phyloP scores from a whole-genome alignment of 768 basidiomycete species.

The Dioszegia crocea region DNA sequence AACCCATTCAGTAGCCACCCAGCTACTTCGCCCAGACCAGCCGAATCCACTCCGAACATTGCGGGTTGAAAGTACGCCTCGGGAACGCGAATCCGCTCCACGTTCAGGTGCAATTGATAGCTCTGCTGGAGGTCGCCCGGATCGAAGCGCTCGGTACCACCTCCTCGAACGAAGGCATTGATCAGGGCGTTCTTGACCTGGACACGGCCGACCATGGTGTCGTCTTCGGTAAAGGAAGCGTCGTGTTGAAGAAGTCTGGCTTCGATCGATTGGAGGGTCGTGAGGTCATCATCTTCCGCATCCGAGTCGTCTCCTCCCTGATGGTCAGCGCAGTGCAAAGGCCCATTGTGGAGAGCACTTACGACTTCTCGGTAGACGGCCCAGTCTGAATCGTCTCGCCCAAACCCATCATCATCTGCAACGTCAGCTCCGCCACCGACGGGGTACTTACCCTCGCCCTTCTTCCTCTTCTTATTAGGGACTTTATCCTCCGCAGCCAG shows the following conservation, averaged over 20 bases:
- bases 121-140: slow-evolving; percentile 52
- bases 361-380: slow-evolving; percentile 96
- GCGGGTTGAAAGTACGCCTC: slow-evolving; percentile 87
- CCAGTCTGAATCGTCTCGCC: slow-evolving; percentile 94
- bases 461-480: slow-evolving; percentile 71
- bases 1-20: slow-evolving; percentile 76
- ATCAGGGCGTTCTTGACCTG: slow-evolving; percentile 78
- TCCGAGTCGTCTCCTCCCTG: slow-evolving; percentile 59
- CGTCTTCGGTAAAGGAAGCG: slow-evolving; percentile 71
- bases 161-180: slow-evolving; percentile 64
- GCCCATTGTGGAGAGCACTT: slow-evolving; percentile 36
- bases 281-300: slow-evolving; percentile 85
- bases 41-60: slow-evolving; percentile 93
- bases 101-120: slow-evolving; percentile 77
- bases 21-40: slow-evolving; percentile 86
- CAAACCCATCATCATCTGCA: slow-evolving; percentile 78
- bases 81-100: slow-evolving; percentile 83
- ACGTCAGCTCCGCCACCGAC: too few species aligned
- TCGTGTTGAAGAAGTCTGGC: slow-evolving; percentile 75
- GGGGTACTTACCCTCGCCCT: slow-evolving; percentile 61
- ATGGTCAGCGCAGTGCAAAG: not conserved
- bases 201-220: slow-evolving; percentile 75
- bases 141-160: slow-evolving; percentile 56
- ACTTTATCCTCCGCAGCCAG: slow-evolving; percentile 74
- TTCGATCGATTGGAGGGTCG: slow-evolving; percentile 69